phyloP scores from a whole-genome alignment of 768 basidiomycete genomes.

The Naganishia onofrii region DNA sequence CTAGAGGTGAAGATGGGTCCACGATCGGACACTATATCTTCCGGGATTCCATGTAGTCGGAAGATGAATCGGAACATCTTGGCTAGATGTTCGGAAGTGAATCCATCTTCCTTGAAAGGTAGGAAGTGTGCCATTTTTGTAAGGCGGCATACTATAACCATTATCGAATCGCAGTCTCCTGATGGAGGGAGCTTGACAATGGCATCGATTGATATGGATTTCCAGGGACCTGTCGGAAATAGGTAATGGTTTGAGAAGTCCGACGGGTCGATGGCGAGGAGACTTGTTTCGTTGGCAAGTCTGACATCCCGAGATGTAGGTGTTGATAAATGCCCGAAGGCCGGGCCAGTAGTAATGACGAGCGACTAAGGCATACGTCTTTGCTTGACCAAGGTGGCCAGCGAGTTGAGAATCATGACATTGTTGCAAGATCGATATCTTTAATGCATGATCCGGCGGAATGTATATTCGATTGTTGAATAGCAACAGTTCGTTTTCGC shows the following conservation, averaged over 20 bases:
- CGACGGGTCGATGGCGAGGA: constrained; percentile 52
- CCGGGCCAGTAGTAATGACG: constrained; percentile 53
- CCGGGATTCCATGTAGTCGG: constrained; percentile 40
- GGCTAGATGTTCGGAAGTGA: neutral
- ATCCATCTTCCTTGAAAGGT: constrained; percentile 26
- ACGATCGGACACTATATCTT: constrained; percentile 42
- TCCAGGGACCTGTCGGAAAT: constrained; percentile 50
- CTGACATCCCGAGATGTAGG: constrained; percentile 53
- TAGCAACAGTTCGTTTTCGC: neutral
- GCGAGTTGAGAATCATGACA: no score
- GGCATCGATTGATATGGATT: constrained; percentile 54
- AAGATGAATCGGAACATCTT: constrained; percentile 27
- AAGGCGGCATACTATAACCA: constrained; percentile 55
- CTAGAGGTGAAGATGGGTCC: constrained; percentile 41
- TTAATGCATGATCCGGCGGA: no score
- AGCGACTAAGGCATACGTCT: constrained; percentile 49
- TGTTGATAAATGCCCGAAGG: constrained; percentile 51
- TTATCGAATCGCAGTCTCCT: constrained; percentile 53
- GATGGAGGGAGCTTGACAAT: constrained; percentile 49
- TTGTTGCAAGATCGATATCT: no score
- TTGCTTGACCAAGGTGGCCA: constrained; percentile 55
- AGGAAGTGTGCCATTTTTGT: constrained; percentile 57
- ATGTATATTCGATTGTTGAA: constrained; percentile 1
- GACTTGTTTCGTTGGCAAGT: constrained; percentile 52
- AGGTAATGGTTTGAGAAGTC: constrained; percentile 46